These are phyloP conservation scores for Suhomyces bokatorum DNA, from an alignment of 1,139 yeast species.

Conservation along the genomic window DNA sequence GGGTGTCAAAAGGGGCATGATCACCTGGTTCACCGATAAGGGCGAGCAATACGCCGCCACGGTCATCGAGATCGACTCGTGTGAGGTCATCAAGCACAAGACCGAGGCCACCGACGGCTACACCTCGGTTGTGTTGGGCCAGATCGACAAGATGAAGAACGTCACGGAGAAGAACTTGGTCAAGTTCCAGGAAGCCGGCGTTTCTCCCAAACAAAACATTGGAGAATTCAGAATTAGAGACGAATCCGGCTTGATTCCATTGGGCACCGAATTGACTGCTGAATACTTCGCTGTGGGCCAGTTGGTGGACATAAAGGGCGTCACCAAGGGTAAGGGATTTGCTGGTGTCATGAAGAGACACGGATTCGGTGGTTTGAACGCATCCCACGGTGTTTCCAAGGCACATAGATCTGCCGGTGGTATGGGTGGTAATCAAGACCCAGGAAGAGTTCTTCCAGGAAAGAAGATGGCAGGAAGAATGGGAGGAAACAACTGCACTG, in stretches of 20 bases:
- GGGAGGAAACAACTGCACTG: slow-evolving; percentile 78
- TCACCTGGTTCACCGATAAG: slow-evolving; percentile 68
- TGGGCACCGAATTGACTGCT: slow-evolving; percentile 79
- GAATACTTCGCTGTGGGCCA: slow-evolving; percentile 85
- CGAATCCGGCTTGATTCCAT: slow-evolving; percentile 63
- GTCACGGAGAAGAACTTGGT: slow-evolving; percentile 67
- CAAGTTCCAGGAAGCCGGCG: slow-evolving; percentile 78
- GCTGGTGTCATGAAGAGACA: slow-evolving; percentile 98
- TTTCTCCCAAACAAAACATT: slow-evolving; percentile 76
- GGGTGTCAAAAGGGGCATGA: slow-evolving; percentile 88
- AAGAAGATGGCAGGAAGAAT: slow-evolving; percentile 98
- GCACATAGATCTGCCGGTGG: slow-evolving; percentile 98
- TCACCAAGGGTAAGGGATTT: slow-evolving; percentile 93
- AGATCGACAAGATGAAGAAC: slow-evolving; percentile 68
- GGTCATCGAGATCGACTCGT: slow-evolving; percentile 80
- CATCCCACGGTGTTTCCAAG: slow-evolving; percentile 93
- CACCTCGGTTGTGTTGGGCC: slow-evolving; percentile 86
- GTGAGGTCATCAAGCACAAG: slow-evolving; percentile 79
- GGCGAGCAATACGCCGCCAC: slow-evolving; percentile 82
- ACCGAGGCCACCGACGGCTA: slow-evolving; percentile 73
- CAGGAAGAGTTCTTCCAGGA: slow-evolving; percentile 95
- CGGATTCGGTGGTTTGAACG: slow-evolving; percentile 87
- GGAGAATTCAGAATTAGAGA: slow-evolving; percentile 79
- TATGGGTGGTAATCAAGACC: slow-evolving; percentile 91
- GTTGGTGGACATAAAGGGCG: slow-evolving; percentile 74